A percentile compares a stretch with the other conserved stretches of the same genome.
Conservation (phyloP, 2,329 filamentous ascomycete genomes). For the Apiospora saccharicola region DNA sequence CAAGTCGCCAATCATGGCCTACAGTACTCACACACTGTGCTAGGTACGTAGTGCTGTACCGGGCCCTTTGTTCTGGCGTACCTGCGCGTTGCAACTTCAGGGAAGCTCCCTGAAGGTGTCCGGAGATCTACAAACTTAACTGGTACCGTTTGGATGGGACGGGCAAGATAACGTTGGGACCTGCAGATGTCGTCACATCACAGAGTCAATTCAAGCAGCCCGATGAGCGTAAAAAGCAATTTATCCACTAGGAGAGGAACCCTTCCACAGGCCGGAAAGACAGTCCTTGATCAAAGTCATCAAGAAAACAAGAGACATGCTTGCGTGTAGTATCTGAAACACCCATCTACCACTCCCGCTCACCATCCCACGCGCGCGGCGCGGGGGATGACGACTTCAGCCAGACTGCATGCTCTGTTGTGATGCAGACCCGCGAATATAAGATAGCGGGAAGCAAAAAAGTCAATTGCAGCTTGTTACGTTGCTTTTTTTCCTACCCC, state of each 20-base stretch:
- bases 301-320: not conserved
- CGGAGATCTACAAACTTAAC: slow-evolving; percentile 10
- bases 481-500: not conserved
- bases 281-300: not conserved
- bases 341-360: not conserved
- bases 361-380: not conserved
- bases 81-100: slow-evolving; percentile 3
- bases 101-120: slow-evolving; percentile 13
- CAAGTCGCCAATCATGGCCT: not conserved
- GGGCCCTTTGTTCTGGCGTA: not conserved
- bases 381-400: not conserved
- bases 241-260: slow-evolving; percentile 1
- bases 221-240: not conserved
- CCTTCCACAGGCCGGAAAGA: not conserved
- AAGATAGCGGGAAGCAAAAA: not conserved
- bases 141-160: slow-evolving; percentile 10
- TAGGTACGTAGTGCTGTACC: not conserved
- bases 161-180: slow-evolving; percentile 18
- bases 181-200: slow-evolving; percentile 13
- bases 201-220: not conserved
- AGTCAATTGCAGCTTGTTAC: not conserved
- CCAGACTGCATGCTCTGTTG: too few species aligned
- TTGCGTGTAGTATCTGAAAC: not conserved
- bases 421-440: not conserved
- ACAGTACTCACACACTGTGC: not conserved